phyloP scores from a whole-genome alignment of 2,329 filamentous ascomycete genomes.

The Ophiocordyceps sinensis region DNA sequence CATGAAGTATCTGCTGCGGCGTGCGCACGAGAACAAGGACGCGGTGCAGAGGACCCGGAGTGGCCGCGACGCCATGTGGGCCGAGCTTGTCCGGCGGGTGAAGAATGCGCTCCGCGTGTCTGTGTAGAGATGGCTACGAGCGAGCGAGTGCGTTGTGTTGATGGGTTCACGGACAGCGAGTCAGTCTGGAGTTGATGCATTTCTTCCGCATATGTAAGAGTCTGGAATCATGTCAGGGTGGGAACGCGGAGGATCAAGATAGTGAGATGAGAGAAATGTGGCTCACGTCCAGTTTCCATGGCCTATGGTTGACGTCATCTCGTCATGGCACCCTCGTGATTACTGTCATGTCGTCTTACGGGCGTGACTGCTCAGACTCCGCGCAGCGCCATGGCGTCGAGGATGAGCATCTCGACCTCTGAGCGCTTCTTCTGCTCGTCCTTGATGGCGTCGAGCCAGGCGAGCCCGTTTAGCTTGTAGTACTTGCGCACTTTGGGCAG shows the following conservation, averaged over 20 bases:
- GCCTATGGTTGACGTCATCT: too few relatives aligned
- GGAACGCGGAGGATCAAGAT: too few relatives aligned
- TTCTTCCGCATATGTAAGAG: too few relatives aligned
- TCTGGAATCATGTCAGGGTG: too few relatives aligned
- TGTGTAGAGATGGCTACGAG: constrained; percentile 7
- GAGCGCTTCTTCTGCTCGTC: constrained; percentile 27
- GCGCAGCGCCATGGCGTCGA: constrained; percentile 59
- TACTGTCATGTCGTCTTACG: not conserved
- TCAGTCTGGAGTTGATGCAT: too few relatives aligned
- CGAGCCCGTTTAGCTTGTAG: constrained; percentile 64
- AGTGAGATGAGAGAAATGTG: too few relatives aligned
- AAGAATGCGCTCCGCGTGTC: constrained; percentile 24
- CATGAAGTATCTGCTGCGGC: constrained; percentile 61
- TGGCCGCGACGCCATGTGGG: constrained; percentile 47
- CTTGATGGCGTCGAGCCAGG: constrained; percentile 30
- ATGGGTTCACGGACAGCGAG: too few relatives aligned
- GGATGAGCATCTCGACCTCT: constrained; percentile 53
- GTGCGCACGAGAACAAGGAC: constrained; percentile 56
- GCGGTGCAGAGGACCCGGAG: constrained; percentile 48
- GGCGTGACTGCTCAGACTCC: constrained; percentile 12
- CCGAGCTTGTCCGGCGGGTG: constrained; percentile 43
- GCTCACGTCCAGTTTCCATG: too few relatives aligned
- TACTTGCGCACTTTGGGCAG: constrained; percentile 61
- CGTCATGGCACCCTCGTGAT: not conserved
- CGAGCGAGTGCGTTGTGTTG: too few relatives aligned